A percentile compares a stretch with the other conserved stretches of the same genome.
Evolutionary conservation across 371 early-diverging fungal species (phyloP).

Genomic region (Astathelohania contejeani): DNA sequence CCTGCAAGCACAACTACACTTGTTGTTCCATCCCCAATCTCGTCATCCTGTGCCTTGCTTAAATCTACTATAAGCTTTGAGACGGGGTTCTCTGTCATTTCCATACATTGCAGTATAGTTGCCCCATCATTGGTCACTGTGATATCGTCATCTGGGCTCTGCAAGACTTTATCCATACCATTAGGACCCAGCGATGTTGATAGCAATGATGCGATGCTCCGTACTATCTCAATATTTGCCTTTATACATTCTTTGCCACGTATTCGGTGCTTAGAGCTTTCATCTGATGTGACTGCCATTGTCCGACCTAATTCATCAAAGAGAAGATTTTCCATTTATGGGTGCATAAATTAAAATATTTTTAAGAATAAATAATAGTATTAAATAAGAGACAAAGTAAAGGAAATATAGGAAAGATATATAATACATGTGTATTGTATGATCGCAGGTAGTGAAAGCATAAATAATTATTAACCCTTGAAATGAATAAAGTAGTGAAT

Average conservation of each 20-base stretch:
- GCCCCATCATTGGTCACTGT: conserved; percentile 99
- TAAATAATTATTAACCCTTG: too few species aligned
- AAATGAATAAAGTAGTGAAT: too few species aligned
- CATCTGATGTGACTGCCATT: conserved; percentile 76
- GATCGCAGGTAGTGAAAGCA: too few species aligned
- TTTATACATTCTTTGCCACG: conserved; percentile 71
- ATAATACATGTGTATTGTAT: too few species aligned
- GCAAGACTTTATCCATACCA: conserved; percentile 95
- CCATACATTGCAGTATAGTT: conserved; percentile 95
- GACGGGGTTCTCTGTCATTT: conserved; percentile 83
- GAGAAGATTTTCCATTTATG: conserved; percentile 9
- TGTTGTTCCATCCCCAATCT: conserved; percentile 99
- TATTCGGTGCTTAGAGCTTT: conserved; percentile 65
- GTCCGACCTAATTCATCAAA: conserved; percentile 84
- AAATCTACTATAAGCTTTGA: conserved; percentile 89
- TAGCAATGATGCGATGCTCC: conserved; percentile 78
- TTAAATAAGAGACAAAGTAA: too few species aligned
- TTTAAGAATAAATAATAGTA: too few species aligned
- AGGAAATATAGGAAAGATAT: too few species aligned
- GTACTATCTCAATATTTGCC: conserved; percentile 81
- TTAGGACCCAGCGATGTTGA: conserved; percentile 96
- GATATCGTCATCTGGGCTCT: conserved; percentile 93
- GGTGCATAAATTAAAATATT: too few species aligned
- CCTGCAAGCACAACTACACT: conserved; percentile 96
- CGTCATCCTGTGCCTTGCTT: conserved; percentile 94